Percentiles rank a stretch among this genome's conserved stretches.
Evolutionary conservation across 2,329 filamentous ascomycete genomes (phyloP).

Genomic region (Zasmidium angulare): DNA sequence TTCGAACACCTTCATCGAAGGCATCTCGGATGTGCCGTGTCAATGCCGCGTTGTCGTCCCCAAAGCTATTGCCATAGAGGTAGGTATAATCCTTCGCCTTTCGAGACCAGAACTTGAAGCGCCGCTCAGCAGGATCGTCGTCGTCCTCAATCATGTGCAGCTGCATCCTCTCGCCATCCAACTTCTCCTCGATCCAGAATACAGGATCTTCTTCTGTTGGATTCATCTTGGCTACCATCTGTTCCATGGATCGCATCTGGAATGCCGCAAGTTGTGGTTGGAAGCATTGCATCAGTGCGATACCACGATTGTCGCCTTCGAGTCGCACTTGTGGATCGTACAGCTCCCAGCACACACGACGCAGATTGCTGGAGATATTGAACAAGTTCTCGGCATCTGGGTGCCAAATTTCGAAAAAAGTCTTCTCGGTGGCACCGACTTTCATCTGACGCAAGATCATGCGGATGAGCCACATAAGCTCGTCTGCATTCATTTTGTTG

Average conservation of each 20-base stretch:
- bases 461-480: slow-evolving; percentile 90
- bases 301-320: slow-evolving; percentile 70
- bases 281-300: slow-evolving; percentile 89
- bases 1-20: slow-evolving; percentile 75
- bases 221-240: slow-evolving; percentile 70
- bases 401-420: slow-evolving; percentile 69
- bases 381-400: slow-evolving; percentile 61
- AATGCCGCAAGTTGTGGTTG: slow-evolving; percentile 94
- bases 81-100: slow-evolving; percentile 97
- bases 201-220: slow-evolving; percentile 68
- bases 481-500: slow-evolving; percentile 85
- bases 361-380: slow-evolving; percentile 85
- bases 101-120: slow-evolving; percentile 88
- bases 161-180: slow-evolving; percentile 96
- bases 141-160: slow-evolving; percentile 82
- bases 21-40: slow-evolving; percentile 77
- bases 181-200: slow-evolving; percentile 97
- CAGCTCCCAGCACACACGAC: slow-evolving; percentile 92
- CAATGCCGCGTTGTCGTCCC: slow-evolving; percentile 72
- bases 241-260: slow-evolving; percentile 77
- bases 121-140: slow-evolving; percentile 64
- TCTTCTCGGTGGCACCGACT: slow-evolving; percentile 79
- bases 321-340: slow-evolving; percentile 71
- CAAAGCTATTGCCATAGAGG: slow-evolving; percentile 76
- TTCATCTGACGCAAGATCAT: slow-evolving; percentile 85